phyloP scores from a whole-genome alignment of 768 basidiomycete species.

The Tulasnella sp. region DNA sequence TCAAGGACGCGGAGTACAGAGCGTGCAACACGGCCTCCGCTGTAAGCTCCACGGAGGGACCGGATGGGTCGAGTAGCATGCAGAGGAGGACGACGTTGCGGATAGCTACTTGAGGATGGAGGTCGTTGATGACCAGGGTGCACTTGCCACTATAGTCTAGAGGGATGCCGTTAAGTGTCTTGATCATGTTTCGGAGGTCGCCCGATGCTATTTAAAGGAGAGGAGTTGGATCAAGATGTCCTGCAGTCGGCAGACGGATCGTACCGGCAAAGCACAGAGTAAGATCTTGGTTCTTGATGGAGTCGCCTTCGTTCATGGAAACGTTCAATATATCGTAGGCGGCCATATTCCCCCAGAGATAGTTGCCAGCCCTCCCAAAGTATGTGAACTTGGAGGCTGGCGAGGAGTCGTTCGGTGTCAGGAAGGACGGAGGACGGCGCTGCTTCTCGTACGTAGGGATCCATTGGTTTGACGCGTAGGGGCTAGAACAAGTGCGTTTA shows the following conservation, averaged over 20 bases:
- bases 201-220: conserved; percentile 38
- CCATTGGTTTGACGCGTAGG: background rate
- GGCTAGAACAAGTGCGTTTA: conserved; percentile 33
- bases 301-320: conserved; percentile 25
- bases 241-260: background rate
- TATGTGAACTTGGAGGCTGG: conserved; percentile 2
- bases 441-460: background rate
- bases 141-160: conserved; percentile 36
- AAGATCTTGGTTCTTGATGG: background rate
- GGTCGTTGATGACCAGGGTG: conserved; percentile 40
- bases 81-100: conserved; percentile 41
- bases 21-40: conserved; percentile 43
- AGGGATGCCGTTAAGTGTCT: conserved; percentile 40
- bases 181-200: conserved; percentile 41
- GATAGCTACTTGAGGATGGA: conserved; percentile 27
- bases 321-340: conserved; percentile 33
- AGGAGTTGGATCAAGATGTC: background rate
- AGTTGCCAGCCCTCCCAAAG: background rate
- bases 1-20: conserved; percentile 43
- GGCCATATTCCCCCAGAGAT: conserved; percentile 33
- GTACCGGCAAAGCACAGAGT: conserved; percentile 13
- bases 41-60: conserved; percentile 29
- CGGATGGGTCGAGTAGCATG: conserved; percentile 34
- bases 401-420: background rate
- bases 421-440: background rate